phyloP scores from a whole-genome alignment of 2,329 filamentous ascomycete species.

The Phyllosticta capitalensis region DNA sequence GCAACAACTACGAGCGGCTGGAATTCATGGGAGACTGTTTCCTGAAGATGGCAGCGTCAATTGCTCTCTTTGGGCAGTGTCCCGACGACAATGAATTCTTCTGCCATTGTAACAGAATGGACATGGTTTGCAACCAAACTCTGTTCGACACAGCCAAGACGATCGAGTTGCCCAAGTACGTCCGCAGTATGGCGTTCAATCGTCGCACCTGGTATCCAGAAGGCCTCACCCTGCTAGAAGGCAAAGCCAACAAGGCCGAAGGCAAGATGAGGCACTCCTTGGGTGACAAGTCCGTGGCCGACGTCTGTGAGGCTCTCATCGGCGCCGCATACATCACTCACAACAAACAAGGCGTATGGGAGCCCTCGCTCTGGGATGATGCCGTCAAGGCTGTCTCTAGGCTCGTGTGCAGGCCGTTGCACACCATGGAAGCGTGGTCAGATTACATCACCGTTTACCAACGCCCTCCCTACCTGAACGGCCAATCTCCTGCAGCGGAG shows the following conservation, averaged over 20 bases:
- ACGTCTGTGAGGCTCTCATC: constrained; percentile 90
- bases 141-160: constrained; percentile 68
- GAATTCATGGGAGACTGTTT: constrained; percentile 93
- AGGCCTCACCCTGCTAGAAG: constrained; percentile 60
- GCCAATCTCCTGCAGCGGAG: constrained; percentile 54
- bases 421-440: constrained; percentile 57
- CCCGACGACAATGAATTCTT: constrained; percentile 74
- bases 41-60: constrained; percentile 90
- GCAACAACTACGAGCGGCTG: constrained; percentile 85
- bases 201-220: constrained; percentile 80
- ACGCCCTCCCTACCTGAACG: constrained; percentile 61
- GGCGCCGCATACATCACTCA: constrained; percentile 64
- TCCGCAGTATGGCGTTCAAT: constrained; percentile 72
- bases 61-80: constrained; percentile 69
- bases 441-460: constrained; percentile 66
- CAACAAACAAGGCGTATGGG: constrained; percentile 34
- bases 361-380: constrained; percentile 44
- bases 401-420: constrained; percentile 60
- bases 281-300: constrained; percentile 82
- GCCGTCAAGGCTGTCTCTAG: constrained; percentile 57
- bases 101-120: constrained; percentile 85
- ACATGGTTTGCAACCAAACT: constrained; percentile 84
- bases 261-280: constrained; percentile 53
- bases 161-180: constrained; percentile 59
- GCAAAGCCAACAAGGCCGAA: constrained; percentile 51